Conservation (phyloP, 2,329 filamentous ascomycete species). For the Sporothrix curviconia region DNA sequence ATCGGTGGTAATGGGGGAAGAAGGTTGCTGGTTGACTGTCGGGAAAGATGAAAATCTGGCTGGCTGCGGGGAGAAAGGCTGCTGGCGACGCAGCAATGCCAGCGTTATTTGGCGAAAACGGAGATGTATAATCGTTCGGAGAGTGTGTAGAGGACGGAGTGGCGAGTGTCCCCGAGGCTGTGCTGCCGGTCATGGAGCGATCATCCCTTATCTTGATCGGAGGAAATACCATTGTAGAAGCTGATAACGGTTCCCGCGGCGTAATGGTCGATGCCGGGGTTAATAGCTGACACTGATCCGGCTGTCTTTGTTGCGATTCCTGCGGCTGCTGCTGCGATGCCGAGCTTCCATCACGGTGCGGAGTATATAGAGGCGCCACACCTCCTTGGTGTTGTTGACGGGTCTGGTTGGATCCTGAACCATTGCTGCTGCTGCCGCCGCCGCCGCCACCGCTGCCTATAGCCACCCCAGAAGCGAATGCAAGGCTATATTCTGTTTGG, state of each 20-base stretch:
- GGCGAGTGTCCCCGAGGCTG: background rate
- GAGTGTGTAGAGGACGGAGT: conserved; percentile 11
- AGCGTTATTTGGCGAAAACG: background rate
- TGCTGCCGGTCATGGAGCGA: background rate
- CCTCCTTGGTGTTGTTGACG: too few species aligned
- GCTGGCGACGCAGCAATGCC: background rate
- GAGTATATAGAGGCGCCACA: background rate
- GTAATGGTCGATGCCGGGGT: conserved; percentile 8
- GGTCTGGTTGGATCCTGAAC: too few species aligned
- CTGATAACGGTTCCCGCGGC: background rate
- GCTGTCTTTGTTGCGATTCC: background rate
- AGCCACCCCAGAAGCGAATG: background rate
- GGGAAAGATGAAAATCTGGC: background rate
- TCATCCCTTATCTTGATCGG: background rate
- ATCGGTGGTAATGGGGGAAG: conserved; percentile 28
- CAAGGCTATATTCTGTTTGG: background rate
- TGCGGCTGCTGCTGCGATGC: background rate
- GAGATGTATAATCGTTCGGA: background rate
- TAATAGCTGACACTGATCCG: conserved; percentile 5
- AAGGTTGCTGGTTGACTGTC: background rate
- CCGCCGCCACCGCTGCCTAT: background rate
- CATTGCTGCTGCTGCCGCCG: background rate
- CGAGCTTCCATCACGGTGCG: background rate
- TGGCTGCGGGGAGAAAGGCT: background rate
- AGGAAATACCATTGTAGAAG: background rate